Evolutionary conservation across 805 yeast species (phyloP).

Genomic region (Limtongozyma cylindracea): DNA sequence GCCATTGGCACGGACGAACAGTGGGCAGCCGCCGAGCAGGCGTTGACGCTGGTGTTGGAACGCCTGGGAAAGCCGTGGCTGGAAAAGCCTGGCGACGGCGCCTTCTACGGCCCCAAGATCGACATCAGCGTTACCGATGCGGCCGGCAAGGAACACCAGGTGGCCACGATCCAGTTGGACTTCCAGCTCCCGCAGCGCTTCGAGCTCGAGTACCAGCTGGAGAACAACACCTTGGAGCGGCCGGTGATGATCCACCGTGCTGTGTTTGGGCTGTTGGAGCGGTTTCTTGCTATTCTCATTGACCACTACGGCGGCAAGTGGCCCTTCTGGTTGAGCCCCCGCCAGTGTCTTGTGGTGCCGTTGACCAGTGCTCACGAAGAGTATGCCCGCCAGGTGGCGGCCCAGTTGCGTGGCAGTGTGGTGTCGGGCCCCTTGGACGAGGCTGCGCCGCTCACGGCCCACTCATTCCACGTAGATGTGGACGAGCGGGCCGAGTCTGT

Average conservation of each 20-base stretch:
- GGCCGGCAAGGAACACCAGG: slow-evolving; percentile 64
- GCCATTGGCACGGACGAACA: slow-evolving; percentile 53
- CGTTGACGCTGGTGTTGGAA: slow-evolving; percentile 33
- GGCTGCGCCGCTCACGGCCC: slow-evolving; percentile 30
- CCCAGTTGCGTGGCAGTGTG: slow-evolving; percentile 19
- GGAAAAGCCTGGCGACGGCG: slow-evolving; percentile 85
- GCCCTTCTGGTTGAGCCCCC: slow-evolving; percentile 95
- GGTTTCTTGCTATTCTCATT: slow-evolving; percentile 74
- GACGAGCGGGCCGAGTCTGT: slow-evolving; percentile 58
- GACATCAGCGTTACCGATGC: slow-evolving; percentile 70
- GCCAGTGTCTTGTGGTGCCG: slow-evolving; percentile 74
- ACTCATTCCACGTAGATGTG: slow-evolving; percentile 48
- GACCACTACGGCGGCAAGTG: slow-evolving; percentile 84
- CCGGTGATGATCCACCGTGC: slow-evolving; percentile 97
- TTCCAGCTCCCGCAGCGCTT: slow-evolving; percentile 84
- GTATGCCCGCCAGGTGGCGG: slow-evolving; percentile 23
- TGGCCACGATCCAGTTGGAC: slow-evolving; percentile 88
- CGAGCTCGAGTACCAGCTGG: slow-evolving; percentile 35
- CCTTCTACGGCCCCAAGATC: slow-evolving; percentile 89
- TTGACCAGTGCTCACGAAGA: slow-evolving; percentile 34
- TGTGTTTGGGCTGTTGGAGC: slow-evolving; percentile 79
- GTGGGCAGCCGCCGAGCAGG: slow-evolving; percentile 68
- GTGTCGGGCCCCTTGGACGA: slow-evolving; percentile 4
- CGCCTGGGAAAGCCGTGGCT: slow-evolving; percentile 25
- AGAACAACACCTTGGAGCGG: slow-evolving; percentile 20